phyloP scores from a whole-genome alignment of 192 early-diverging fungal species.

The Backusella westeae region DNA sequence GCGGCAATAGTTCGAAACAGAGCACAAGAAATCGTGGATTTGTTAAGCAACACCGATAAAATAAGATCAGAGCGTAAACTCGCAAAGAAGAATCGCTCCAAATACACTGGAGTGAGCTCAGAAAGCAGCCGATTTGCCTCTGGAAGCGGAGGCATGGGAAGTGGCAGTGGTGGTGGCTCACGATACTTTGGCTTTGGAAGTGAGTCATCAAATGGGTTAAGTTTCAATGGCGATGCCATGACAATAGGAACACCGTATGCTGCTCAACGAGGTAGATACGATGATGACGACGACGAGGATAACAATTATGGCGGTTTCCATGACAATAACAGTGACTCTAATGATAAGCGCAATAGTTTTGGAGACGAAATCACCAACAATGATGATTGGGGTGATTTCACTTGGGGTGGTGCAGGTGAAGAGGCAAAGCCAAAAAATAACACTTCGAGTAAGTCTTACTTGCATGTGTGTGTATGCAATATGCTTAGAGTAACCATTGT shows the following conservation, averaged over 20 bases:
- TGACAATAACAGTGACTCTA: constrained; percentile 17
- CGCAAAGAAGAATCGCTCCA: constrained; percentile 84
- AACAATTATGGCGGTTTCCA: constrained; percentile 12
- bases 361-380: background rate
- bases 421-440: constrained; percentile 9
- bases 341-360: constrained; percentile 1
- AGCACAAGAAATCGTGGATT: constrained; percentile 86
- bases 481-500: background rate
- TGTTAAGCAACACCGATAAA: constrained; percentile 75
- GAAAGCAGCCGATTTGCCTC: constrained; percentile 49
- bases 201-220: constrained; percentile 42
- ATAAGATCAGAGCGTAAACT: constrained; percentile 86
- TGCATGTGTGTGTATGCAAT: background rate
- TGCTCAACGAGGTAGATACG: background rate
- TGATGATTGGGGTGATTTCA: constrained; percentile 82
- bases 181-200: constrained; percentile 64
- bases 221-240: constrained; percentile 37
- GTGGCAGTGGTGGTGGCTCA: constrained; percentile 19
- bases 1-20: constrained; percentile 69
- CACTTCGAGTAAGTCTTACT: background rate
- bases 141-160: constrained; percentile 33
- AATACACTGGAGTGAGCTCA: constrained; percentile 79
- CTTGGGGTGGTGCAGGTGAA: constrained; percentile 30
- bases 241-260: constrained; percentile 42
- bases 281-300: constrained; percentile 16